Evolutionary conservation across 768 basidiomycete genomes (phyloP).

Genomic region (Mycena chlorophos): DNA sequence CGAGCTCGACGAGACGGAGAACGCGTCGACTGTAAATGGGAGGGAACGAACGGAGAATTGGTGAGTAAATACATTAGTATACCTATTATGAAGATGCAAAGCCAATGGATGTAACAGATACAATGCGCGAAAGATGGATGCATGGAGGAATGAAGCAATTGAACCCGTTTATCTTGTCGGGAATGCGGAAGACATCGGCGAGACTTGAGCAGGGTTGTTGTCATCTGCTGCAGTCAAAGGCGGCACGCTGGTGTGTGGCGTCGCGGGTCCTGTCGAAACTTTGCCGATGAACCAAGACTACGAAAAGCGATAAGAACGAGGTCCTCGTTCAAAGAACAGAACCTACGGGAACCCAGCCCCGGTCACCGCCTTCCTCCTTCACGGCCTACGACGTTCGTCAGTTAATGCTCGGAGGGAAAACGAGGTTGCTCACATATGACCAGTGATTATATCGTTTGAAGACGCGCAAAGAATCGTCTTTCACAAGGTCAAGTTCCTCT

Average conservation of each 20-base stretch:
- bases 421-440: conserved; percentile 83
- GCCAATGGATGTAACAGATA: neutral
- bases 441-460: conserved; percentile 99
- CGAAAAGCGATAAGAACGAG: conserved; percentile 9
- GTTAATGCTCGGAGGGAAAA: conserved; percentile 3
- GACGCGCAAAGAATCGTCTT: conserved; percentile 86
- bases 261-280: conserved; percentile 50
- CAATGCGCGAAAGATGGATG: neutral
- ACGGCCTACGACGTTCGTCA: conserved; percentile 61
- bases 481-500: conserved; percentile 85
- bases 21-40: too few species aligned
- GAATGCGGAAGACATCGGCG: conserved; percentile 85
- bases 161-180: conserved; percentile 41
- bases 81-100: neutral
- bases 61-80: neutral
- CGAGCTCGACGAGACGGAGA: neutral
- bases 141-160: conserved; percentile 12
- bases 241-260: conserved; percentile 42
- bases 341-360: conserved; percentile 93
- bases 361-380: conserved; percentile 88
- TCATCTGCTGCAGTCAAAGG: conserved; percentile 37
- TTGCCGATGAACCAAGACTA: conserved; percentile 97
- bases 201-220: conserved; percentile 53
- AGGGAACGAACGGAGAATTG: neutral
- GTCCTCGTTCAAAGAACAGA: conserved; percentile 3